Evolutionary conservation across 2,329 filamentous ascomycete genomes (phyloP), one percentile per base, ranked within the genome.

Genomic region (Fusarium hainanense): DNA sequence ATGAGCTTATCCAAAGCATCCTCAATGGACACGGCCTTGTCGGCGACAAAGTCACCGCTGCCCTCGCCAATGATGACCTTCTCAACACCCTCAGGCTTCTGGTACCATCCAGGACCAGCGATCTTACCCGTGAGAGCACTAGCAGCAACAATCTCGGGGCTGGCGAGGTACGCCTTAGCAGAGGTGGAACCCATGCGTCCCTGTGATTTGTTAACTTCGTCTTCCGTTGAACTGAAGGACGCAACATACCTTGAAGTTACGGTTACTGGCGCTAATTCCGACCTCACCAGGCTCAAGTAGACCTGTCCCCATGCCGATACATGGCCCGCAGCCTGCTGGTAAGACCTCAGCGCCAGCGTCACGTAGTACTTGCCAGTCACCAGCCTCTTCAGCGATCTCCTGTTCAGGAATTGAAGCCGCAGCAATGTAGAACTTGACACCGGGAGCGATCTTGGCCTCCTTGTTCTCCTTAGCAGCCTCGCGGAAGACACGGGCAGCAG

Each of bases 71-170:
- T 85, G 20, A 90, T 85, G 60, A 90, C 90, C 77, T 92, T 89
- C 56, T 87, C 82, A 37, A 89, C 88, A 50, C 87, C 89, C 56
- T 90, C 88, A 0, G 93, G 92, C 75, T 87, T 86, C 78, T 93
- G 78, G 77, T 97, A 98, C 85, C 87, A 90, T 25, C 92, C 93
- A 2, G 95, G 92, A 0, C 94, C 92, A 12, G 89, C 83, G 37
- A 94, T 93, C 65, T 86, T 86, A 14, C 92, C 92, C 18, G 84
- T 75, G 0, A 98, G 81, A 4, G 95, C 95, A 74, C 93, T 97
- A 10, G 96, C 94, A 6, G 95, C 95, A 1, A 98, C 95, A 4
- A 97, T 90, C 76, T 98, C 94, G 1, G 96, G 94, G 70, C 92
- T 95, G 8, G 91, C 92, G 1, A 98, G 89, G 77, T 97, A 98